Evolutionary conservation across 2,329 filamentous ascomycete genomes (phyloP).

Genomic region (Coniella vitis): DNA sequence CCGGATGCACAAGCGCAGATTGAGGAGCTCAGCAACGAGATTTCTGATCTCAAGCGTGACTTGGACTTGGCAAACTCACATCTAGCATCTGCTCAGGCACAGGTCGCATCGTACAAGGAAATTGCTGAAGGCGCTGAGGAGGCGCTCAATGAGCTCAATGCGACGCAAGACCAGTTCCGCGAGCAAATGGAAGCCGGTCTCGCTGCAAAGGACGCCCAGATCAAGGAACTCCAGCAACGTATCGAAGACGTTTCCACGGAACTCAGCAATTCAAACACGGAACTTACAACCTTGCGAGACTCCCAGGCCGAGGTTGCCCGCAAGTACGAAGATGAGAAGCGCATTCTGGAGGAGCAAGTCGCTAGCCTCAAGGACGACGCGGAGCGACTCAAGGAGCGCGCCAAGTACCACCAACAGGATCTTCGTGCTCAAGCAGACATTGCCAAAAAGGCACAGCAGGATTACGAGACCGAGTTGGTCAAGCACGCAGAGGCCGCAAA

Average conservation of each 20-base stretch:
- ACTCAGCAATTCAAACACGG: conserved; percentile 71
- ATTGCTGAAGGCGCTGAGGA: conserved; percentile 87
- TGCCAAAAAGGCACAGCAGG: conserved; percentile 84
- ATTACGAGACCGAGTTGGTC: conserved; percentile 89
- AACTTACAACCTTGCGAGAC: conserved; percentile 73
- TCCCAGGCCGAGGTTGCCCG: conserved; percentile 68
- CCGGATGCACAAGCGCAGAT: conserved; percentile 55
- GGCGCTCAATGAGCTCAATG: conserved; percentile 69
- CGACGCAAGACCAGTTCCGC: conserved; percentile 79
- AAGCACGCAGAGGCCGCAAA: conserved; percentile 96
- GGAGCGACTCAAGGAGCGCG: conserved; percentile 70
- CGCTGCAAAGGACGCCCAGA: conserved; percentile 69
- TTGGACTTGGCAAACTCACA: conserved; percentile 75
- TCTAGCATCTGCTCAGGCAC: conserved; percentile 70
- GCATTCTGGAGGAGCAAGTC: conserved; percentile 70
- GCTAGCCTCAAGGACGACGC: conserved; percentile 76
- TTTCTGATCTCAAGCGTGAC: conserved; percentile 81
- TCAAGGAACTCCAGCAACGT: conserved; percentile 75
- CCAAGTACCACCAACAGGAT: conserved; percentile 82
- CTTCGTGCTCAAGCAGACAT: conserved; percentile 91
- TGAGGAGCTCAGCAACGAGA: conserved; percentile 76
- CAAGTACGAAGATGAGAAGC: conserved; percentile 75
- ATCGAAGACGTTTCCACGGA: conserved; percentile 79
- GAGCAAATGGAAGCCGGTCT: conserved; percentile 74
- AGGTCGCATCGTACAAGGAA: conserved; percentile 81